These are phyloP conservation scores for Stylonectria norvegica DNA, from an alignment of 2,329 filamentous ascomycete species.

Conservation along the genomic window DNA sequence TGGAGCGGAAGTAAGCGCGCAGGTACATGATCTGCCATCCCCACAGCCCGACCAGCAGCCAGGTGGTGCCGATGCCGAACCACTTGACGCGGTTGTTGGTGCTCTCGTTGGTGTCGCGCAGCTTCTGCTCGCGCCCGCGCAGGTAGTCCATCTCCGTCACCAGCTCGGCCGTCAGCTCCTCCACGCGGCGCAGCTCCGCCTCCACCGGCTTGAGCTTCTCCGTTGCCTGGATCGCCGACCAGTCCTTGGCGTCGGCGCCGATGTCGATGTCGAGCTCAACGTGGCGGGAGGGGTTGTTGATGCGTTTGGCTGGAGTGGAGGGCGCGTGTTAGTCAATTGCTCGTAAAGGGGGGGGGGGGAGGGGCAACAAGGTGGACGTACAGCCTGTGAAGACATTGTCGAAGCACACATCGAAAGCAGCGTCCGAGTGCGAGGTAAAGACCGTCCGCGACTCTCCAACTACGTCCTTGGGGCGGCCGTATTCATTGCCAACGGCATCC, in stretches of 20 bases:
- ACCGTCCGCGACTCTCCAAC: constrained; percentile 88
- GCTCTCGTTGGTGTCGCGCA: constrained; percentile 98
- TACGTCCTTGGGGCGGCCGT: constrained; percentile 85
- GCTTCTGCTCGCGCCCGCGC: constrained; percentile 82
- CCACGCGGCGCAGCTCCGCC: constrained; percentile 86
- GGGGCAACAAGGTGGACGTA: constrained; percentile 45
- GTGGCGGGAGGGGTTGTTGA: constrained; percentile 55
- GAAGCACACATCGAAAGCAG: constrained; percentile 94
- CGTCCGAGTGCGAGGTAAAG: constrained; percentile 89
- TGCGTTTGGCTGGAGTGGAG: constrained; percentile 18
- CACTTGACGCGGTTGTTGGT: constrained; percentile 98
- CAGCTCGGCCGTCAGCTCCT: constrained; percentile 85
- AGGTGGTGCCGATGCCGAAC: constrained; percentile 94
- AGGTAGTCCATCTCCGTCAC: constrained; percentile 97
- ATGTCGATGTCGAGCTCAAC: constrained; percentile 95
- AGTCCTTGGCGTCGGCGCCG: constrained; percentile 95
- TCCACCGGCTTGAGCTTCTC: constrained; percentile 98
- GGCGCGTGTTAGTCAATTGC: constrained; percentile 10
- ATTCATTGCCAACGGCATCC: constrained; percentile 94
- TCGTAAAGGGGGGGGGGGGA: neutral
- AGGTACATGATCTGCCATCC: constrained; percentile 98
- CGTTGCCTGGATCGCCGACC: constrained; percentile 90
- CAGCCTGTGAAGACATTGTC: constrained; percentile 73
- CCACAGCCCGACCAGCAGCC: constrained; percentile 82
- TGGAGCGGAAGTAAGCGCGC: constrained; percentile 85